Conservation (phyloP, 2,329 filamentous ascomycete species). For the Myriosclerotinia curreyana region DNA sequence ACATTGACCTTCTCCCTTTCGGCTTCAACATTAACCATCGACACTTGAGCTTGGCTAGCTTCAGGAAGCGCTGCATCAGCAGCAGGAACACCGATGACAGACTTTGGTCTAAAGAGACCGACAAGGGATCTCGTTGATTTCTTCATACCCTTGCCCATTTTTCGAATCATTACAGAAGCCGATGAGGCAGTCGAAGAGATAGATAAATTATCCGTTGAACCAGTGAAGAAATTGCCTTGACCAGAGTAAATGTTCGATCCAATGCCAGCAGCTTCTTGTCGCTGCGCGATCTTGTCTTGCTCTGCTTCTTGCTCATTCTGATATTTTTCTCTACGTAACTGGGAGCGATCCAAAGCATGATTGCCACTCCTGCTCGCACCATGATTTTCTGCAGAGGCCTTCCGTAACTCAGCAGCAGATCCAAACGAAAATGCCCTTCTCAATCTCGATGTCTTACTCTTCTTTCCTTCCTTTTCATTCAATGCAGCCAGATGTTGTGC, state of each 20-base stretch:
- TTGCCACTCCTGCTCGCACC: conserved; percentile 29
- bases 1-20: conserved; percentile 80
- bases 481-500: conserved; percentile 84
- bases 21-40: conserved; percentile 93
- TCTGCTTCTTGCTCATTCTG: conserved; percentile 72
- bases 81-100: conserved; percentile 72
- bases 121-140: conserved; percentile 87
- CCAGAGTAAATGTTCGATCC: conserved; percentile 92
- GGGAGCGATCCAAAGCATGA: conserved; percentile 47
- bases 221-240: conserved; percentile 76
- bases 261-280: conserved; percentile 88
- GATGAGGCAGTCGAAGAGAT: conserved; percentile 88
- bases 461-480: conserved; percentile 74
- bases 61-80: conserved; percentile 65
- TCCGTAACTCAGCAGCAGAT: conserved; percentile 84
- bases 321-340: conserved; percentile 62
- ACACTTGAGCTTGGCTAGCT: conserved; percentile 77
- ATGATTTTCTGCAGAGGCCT: conserved; percentile 63
- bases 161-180: conserved; percentile 89
- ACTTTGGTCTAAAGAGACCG: conserved; percentile 93
- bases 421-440: conserved; percentile 95
- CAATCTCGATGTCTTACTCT: conserved; percentile 82
- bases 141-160: conserved; percentile 99
- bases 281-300: conserved; percentile 84
- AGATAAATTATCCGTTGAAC: conserved; percentile 92